These are phyloP conservation scores for Pyrenophora tritici-repentis DNA, from an alignment of 2,329 filamentous ascomycete species.

Conservation along the genomic window DNA sequence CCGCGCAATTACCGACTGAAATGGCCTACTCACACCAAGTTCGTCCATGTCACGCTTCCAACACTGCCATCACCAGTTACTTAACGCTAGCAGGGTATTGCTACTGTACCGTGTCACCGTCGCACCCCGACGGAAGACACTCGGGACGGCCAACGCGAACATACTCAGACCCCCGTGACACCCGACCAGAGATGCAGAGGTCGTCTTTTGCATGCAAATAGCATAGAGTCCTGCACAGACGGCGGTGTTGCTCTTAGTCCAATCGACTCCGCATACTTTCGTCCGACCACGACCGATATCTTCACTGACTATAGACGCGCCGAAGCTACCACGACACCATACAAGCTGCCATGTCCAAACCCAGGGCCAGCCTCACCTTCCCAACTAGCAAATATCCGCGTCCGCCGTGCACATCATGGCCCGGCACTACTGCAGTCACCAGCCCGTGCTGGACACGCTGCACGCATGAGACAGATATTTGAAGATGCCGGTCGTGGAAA, in stretches of 20 bases:
- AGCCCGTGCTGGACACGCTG: conserved; percentile 35
- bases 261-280: neutral
- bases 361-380: conserved; percentile 2
- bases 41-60: conserved; percentile 2
- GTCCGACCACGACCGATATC: neutral
- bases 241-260: conserved; percentile 8
- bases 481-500: conserved; percentile 19
- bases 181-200: conserved; percentile 2
- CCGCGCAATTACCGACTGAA: neutral
- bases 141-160: neutral
- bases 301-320: neutral
- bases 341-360: neutral
- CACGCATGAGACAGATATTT: conserved; percentile 39
- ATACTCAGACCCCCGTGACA: conserved; percentile 8
- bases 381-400: conserved; percentile 27
- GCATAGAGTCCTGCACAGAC: neutral
- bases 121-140: neutral
- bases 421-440: conserved; percentile 33
- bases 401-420: conserved; percentile 27
- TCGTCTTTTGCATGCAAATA: neutral
- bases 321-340: neutral
- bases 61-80: neutral
- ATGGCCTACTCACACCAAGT: conserved; percentile 15
- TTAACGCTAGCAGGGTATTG: conserved; percentile 13
- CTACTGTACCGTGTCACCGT: neutral